Conservation (phyloP, 768 basidiomycete genomes). For the Xerocomellus chrysenteron region DNA sequence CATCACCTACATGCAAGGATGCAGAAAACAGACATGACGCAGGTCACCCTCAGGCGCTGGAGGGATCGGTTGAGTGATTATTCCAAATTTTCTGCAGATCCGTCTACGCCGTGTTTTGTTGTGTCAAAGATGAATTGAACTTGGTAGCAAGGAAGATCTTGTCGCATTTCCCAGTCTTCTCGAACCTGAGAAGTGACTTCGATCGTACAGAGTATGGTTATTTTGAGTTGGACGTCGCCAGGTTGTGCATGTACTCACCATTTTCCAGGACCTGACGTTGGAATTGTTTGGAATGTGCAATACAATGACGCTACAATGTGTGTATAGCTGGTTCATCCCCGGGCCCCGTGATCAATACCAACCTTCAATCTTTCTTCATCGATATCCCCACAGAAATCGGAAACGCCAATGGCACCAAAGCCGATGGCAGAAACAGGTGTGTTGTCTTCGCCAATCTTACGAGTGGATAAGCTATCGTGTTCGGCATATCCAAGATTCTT, state of each 20-base stretch:
- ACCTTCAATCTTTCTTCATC: slow-evolving; percentile 64
- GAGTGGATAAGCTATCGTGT: slow-evolving; percentile 32
- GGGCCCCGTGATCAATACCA: not conserved
- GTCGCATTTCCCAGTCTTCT: not conserved
- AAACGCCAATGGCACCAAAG: slow-evolving; percentile 61
- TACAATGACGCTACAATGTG: not conserved
- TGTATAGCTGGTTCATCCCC: not conserved
- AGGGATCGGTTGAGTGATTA: slow-evolving; percentile 41
- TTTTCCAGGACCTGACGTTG: slow-evolving; percentile 38
- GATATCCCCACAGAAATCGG: slow-evolving; percentile 45
- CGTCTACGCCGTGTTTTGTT: slow-evolving; percentile 25
- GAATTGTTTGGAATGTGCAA: not conserved
- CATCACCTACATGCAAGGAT: slow-evolving; percentile 29
- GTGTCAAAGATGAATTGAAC: slow-evolving; percentile 39
- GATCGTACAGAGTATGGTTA: too few species aligned
- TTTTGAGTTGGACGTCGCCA: not conserved
- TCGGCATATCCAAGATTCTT: too few species aligned
- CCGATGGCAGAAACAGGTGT: slow-evolving; percentile 48
- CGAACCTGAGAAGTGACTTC: not conserved
- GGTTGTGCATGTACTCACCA: slow-evolving; percentile 16
- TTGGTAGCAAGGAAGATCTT: slow-evolving; percentile 66
- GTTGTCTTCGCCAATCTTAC: slow-evolving; percentile 43
- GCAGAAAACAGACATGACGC: not conserved
- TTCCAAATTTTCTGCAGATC: slow-evolving; percentile 43
- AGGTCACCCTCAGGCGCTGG: slow-evolving; percentile 37